These are phyloP conservation scores for Yueomyces sp. DNA, from an alignment of 1,139 yeast genomes.

Conservation along the genomic window DNA sequence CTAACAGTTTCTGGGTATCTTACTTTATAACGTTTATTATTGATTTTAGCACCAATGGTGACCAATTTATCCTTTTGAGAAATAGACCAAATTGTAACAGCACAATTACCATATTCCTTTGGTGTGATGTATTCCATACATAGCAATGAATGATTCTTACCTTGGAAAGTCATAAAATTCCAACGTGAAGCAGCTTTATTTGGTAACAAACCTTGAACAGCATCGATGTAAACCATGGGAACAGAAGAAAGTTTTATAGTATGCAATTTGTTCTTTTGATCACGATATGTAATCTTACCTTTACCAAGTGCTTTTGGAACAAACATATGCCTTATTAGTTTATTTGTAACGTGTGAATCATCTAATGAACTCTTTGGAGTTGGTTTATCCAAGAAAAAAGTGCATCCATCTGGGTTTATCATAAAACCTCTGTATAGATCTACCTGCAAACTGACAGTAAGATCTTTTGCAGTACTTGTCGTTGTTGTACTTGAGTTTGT, in stretches of 20 bases:
- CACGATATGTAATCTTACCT: constrained; percentile 37
- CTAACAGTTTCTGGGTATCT: constrained; percentile 39
- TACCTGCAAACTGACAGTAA: constrained; percentile 11
- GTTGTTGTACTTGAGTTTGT: constrained; percentile 34
- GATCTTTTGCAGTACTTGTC: constrained; percentile 1
- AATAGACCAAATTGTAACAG: constrained; percentile 59
- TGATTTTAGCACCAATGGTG: constrained; percentile 28
- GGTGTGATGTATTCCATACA: constrained; percentile 88
- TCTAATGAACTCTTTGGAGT: not conserved
- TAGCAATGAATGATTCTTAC: constrained; percentile 48
- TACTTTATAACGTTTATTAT: constrained; percentile 37
- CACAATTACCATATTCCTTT: constrained; percentile 54
- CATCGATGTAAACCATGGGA: constrained; percentile 68
- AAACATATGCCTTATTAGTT: constrained; percentile 40
- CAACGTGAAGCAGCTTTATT: constrained; percentile 85
- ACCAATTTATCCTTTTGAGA: constrained; percentile 45
- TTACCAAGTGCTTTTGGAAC: constrained; percentile 66
- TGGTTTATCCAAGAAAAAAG: constrained; percentile 31
- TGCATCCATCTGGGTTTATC: constrained; percentile 60
- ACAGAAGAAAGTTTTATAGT: constrained; percentile 31
- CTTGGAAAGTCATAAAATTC: constrained; percentile 78
- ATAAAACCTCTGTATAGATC: constrained; percentile 36
- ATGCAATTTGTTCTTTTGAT: constrained; percentile 15
- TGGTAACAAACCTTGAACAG: constrained; percentile 86
- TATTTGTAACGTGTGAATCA: constrained; percentile 30